Conservation (phyloP, 371 early-diverging fungal species). For the Nosema muscidifuracis region DNA sequence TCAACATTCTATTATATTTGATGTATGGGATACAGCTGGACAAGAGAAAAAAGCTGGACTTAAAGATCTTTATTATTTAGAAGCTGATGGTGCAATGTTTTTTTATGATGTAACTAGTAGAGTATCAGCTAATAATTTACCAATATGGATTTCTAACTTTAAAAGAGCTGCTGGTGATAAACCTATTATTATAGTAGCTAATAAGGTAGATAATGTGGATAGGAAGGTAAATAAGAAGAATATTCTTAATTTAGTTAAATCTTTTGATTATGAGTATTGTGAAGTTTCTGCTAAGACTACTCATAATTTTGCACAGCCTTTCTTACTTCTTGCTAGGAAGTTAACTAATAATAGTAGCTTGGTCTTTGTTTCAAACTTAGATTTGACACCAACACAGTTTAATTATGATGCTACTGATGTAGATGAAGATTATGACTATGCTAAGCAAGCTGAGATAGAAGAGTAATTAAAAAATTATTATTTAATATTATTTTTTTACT, state of each 20-base stretch:
- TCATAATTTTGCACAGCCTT: slow-evolving; percentile 99
- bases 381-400: slow-evolving; percentile 89
- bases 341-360: slow-evolving; percentile 82
- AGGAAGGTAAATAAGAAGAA: slow-evolving; percentile 98
- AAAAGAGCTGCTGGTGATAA: slow-evolving; percentile 82
- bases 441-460: slow-evolving; percentile 13
- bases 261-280: slow-evolving; percentile 88
- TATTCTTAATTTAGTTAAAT: slow-evolving; percentile 70
- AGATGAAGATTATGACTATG: slow-evolving; percentile 6
- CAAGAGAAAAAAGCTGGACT: slow-evolving; percentile 99
- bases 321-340: slow-evolving; percentile 95
- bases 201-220: slow-evolving; percentile 99
- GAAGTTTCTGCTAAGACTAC: slow-evolving; percentile 97
- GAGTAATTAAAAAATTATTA: slow-evolving; percentile 13
- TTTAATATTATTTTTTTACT: not conserved
- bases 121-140: slow-evolving; percentile 98
- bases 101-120: slow-evolving; percentile 99
- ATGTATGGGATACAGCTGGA: slow-evolving; percentile 91
- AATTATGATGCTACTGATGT: slow-evolving; percentile 36
- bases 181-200: slow-evolving; percentile 94
- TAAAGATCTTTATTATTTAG: slow-evolving; percentile 99
- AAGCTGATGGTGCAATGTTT: slow-evolving; percentile 98
- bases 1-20: slow-evolving; percentile 77
- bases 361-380: slow-evolving; percentile 91
- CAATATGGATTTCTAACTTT: slow-evolving; percentile 98